phyloP scores from a whole-genome alignment of 1,139 yeast genomes.

The Sugiyamaella xylanicola region DNA sequence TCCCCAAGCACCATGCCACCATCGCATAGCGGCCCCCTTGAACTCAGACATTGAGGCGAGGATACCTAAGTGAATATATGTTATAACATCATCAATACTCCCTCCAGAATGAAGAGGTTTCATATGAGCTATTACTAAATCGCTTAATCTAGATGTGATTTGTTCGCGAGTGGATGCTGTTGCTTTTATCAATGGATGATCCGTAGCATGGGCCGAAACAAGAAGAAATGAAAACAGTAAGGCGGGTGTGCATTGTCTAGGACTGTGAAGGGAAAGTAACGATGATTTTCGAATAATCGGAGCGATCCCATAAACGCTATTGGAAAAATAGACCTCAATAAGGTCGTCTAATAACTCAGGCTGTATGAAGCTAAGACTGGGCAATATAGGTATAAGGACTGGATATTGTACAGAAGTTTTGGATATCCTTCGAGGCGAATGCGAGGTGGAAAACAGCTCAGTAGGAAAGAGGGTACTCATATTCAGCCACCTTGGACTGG shows the following conservation, averaged over 20 bases:
- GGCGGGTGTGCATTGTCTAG: slow-evolving; percentile 40
- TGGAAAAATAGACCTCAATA: slow-evolving; percentile 32
- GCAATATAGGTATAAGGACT: slow-evolving; percentile 23
- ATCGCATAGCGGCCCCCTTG: slow-evolving; percentile 45
- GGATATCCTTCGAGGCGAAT: slow-evolving; percentile 18
- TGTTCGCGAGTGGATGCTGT: slow-evolving; percentile 39
- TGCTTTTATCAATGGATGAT: slow-evolving; percentile 43
- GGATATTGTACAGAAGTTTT: slow-evolving; percentile 22
- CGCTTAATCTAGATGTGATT: slow-evolving; percentile 36
- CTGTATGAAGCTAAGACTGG: slow-evolving; percentile 22
- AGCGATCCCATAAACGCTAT: slow-evolving; percentile 32
- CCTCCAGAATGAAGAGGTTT: slow-evolving; percentile 37
- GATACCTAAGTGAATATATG: slow-evolving; percentile 45
- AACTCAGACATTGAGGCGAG: slow-evolving; percentile 47
- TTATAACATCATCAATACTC: slow-evolving; percentile 45
- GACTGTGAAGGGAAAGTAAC: slow-evolving; percentile 30
- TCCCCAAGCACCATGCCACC: slow-evolving; percentile 46
- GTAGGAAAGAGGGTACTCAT: slow-evolving; percentile 26
- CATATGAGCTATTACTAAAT: slow-evolving; percentile 36
- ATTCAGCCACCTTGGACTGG: slow-evolving; percentile 27
- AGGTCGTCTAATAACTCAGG: slow-evolving; percentile 27
- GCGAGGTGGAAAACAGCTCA: slow-evolving; percentile 26
- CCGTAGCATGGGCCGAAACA: slow-evolving; percentile 45
- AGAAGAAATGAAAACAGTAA: slow-evolving; percentile 42
- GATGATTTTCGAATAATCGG: slow-evolving; percentile 33